Evolutionary conservation across 306 rosid species (phyloP).

Genomic region (Hippophae gyantsensis): DNA sequence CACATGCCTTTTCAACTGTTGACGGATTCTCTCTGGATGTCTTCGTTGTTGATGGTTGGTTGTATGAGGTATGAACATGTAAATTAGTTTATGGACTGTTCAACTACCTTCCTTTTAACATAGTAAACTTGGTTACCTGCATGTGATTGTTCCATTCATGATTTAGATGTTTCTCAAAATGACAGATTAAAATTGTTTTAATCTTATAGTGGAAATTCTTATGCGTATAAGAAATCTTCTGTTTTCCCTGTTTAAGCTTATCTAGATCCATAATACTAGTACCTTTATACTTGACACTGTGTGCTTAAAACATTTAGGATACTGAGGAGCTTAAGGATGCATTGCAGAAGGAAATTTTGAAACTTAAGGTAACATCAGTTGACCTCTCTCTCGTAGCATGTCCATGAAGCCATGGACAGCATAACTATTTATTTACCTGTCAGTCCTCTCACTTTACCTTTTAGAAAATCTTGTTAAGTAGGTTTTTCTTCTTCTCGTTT

Average conservation of each 20-base stretch:
- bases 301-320: slow-evolving; percentile 41
- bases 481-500: not conserved
- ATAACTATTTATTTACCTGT: not conserved
- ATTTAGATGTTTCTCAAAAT: too few species aligned
- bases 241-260: not conserved
- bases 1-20: slow-evolving; percentile 92
- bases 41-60: slow-evolving; percentile 95
- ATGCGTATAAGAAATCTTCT: too few species aligned
- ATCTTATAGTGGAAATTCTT: too few species aligned
- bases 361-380: slow-evolving; percentile 44
- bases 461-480: not conserved
- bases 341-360: slow-evolving; percentile 64
- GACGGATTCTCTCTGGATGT: slow-evolving; percentile 99
- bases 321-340: slow-evolving; percentile 78
- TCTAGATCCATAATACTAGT: not conserved
- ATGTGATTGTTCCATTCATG: too few species aligned
- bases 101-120: not conserved
- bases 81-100: slow-evolving; percentile 14
- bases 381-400: slow-evolving; percentile 11
- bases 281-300: slow-evolving; percentile 17
- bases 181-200: not conserved
- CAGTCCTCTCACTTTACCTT: not conserved
- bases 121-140: not conserved
- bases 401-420: not conserved
- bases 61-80: slow-evolving; percentile 54